A percentile compares a stretch with the other conserved stretches of the same genome.
Conservation (phyloP, 495 filamentous ascomycete species). For the Bacidia rubella region DNA sequence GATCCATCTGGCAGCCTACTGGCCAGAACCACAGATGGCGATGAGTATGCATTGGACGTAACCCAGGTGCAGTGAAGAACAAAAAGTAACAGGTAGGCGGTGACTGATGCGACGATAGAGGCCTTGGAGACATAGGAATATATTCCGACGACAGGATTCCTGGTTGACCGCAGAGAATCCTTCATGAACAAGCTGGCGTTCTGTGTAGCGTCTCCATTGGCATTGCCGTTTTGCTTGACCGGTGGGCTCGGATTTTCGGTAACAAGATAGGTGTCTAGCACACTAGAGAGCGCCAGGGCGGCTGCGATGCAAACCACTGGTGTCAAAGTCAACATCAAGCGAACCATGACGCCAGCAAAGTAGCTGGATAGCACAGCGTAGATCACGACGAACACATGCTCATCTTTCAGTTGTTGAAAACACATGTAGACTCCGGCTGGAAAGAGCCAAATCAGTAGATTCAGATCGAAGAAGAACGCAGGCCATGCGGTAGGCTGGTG, state of each 20-base stretch:
- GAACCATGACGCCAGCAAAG: slow-evolving; percentile 98
- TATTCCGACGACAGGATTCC: slow-evolving; percentile 66
- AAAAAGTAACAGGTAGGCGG: slow-evolving; percentile 76
- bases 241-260: slow-evolving; percentile 35
- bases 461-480: slow-evolving; percentile 98
- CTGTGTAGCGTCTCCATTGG: slow-evolving; percentile 23
- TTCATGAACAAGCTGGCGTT: slow-evolving; percentile 18
- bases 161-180: slow-evolving; percentile 49
- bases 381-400: slow-evolving; percentile 97
- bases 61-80: slow-evolving; percentile 99
- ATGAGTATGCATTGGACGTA: slow-evolving; percentile 96
- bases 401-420: slow-evolving; percentile 84
- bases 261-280: slow-evolving; percentile 75
- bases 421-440: slow-evolving; percentile 97
- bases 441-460: slow-evolving; percentile 98
- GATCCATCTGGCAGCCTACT: slow-evolving; percentile 86
- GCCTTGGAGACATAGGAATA: slow-evolving; percentile 69
- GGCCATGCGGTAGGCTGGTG: slow-evolving; percentile 99
- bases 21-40: slow-evolving; percentile 91
- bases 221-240: slow-evolving; percentile 34
- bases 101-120: slow-evolving; percentile 54
- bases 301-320: slow-evolving; percentile 93
- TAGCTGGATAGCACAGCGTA: slow-evolving; percentile 92
- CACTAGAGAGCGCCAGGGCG: slow-evolving; percentile 74
- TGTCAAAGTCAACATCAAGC: slow-evolving; percentile 93